These are phyloP conservation scores for Camillea tinctor DNA, from an alignment of 2,329 filamentous ascomycete genomes.

Conservation along the genomic window DNA sequence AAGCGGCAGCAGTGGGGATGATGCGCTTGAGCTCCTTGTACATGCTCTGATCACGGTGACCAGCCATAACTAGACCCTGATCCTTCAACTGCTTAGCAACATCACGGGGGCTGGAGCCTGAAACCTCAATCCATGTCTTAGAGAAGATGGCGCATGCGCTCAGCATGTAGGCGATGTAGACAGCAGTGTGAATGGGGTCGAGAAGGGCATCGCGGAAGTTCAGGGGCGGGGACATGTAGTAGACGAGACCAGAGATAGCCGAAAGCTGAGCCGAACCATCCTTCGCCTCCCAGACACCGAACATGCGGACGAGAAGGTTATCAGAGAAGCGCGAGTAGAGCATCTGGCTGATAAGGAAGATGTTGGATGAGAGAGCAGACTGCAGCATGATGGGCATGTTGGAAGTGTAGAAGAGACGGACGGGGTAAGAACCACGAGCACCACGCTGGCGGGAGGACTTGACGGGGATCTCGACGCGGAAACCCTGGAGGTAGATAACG, in stretches of 20 bases:
- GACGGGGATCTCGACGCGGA: conserved; percentile 99
- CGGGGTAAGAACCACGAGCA: conserved; percentile 95
- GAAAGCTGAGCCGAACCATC: conserved; percentile 95
- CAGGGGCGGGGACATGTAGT: conserved; percentile 99
- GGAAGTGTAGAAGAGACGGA: conserved; percentile 99
- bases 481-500: conserved; percentile 98
- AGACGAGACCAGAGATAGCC: conserved; percentile 88
- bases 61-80: conserved; percentile 98
- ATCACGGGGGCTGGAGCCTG: conserved; percentile 93
- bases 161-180: conserved; percentile 98
- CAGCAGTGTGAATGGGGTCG: conserved; percentile 92
- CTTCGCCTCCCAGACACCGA: conserved; percentile 97
- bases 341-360: conserved; percentile 99
- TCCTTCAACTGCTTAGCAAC: conserved; percentile 99
- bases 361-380: conserved; percentile 96
- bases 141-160: conserved; percentile 97
- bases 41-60: conserved; percentile 99
- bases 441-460: conserved; percentile 99
- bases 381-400: conserved; percentile 99
- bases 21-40: conserved; percentile 99
- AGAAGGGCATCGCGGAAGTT: conserved; percentile 97
- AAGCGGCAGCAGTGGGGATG: conserved; percentile 95
- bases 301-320: conserved; percentile 95
- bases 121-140: conserved; percentile 99
- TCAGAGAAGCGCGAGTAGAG: conserved; percentile 98